A percentile compares a stretch with the other conserved stretches of the same genome.
These are phyloP conservation scores for Pseudonitzschia delicatissima DNA, from an alignment of 108 stramenopile species.

Conservation along the genomic window DNA sequence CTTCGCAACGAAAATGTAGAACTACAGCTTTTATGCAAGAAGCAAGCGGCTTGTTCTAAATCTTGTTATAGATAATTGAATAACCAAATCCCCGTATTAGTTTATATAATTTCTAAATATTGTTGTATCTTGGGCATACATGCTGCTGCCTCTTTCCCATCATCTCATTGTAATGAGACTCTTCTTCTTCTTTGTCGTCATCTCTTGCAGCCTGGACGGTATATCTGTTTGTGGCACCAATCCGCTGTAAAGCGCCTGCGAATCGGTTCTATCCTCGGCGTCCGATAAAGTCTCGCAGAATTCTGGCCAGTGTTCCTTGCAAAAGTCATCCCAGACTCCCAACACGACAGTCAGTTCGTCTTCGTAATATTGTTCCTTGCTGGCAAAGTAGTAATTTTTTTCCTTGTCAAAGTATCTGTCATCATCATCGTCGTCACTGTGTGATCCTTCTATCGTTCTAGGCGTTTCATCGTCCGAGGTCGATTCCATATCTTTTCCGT, in stretches of 20 bases:
- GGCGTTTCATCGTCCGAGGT: neutral
- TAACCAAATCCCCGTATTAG: too few relatives aligned
- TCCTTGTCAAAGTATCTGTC: slow-evolving; percentile 14
- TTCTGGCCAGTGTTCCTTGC: slow-evolving; percentile 32
- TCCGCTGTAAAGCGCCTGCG: too few relatives aligned
- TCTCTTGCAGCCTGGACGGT: neutral
- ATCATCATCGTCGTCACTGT: neutral
- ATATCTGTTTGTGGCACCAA: too few relatives aligned
- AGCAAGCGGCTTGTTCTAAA: too few relatives aligned
- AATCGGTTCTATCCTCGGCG: too few relatives aligned
- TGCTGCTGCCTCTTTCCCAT: neutral
- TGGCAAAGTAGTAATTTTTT: slow-evolving; percentile 19
- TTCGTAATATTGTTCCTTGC: slow-evolving; percentile 31
- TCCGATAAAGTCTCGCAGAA: neutral
- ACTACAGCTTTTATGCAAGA: too few relatives aligned
- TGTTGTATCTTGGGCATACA: too few relatives aligned
- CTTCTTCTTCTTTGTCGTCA: neutral
- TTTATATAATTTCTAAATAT: too few relatives aligned
- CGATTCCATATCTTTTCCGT: slow-evolving; percentile 2
- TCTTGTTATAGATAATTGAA: too few relatives aligned
- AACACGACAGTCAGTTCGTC: slow-evolving; percentile 25
- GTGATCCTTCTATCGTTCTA: neutral
- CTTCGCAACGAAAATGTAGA: too few relatives aligned
- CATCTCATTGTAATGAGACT: neutral
- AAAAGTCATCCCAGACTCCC: slow-evolving; percentile 37